Evolutionary conservation across 352 stramenopile species (phyloP).

Genomic region (Phytophthora sojae): DNA sequence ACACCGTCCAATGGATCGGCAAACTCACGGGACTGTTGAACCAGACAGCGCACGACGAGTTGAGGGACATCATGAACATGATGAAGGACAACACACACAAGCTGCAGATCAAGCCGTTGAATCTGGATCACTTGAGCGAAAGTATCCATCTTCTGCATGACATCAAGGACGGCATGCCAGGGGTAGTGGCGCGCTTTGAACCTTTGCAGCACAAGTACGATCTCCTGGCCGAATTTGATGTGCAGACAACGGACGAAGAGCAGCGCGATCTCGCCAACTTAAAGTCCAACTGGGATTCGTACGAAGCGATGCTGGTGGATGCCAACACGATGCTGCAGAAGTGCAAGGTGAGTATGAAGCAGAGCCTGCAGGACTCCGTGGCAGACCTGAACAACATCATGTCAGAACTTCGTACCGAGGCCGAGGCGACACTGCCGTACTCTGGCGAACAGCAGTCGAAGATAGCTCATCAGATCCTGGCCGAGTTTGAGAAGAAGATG

Average conservation of each 20-base stretch:
- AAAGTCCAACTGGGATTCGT: conserved; percentile 83
- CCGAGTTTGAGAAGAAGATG: conserved; percentile 92
- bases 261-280: conserved; percentile 76
- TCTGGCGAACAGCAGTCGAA: conserved; percentile 67
- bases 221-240: conserved; percentile 88
- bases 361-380: conserved; percentile 93
- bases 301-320: conserved; percentile 86
- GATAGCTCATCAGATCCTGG: conserved; percentile 65
- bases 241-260: conserved; percentile 90
- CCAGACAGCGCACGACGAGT: conserved; percentile 89
- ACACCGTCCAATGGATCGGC: conserved; percentile 94
- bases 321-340: conserved; percentile 93
- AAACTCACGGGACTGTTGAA: conserved; percentile 94
- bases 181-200: conserved; percentile 82
- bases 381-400: conserved; percentile 88
- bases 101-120: conserved; percentile 83
- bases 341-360: conserved; percentile 96
- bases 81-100: conserved; percentile 91
- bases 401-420: conserved; percentile 79
- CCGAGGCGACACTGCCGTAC: conserved; percentile 81
- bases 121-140: conserved; percentile 93
- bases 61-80: conserved; percentile 88
- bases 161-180: conserved; percentile 81
- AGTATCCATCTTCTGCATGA: conserved; percentile 91
- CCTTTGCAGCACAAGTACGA: conserved; percentile 90